Evolutionary conservation across 2,329 filamentous ascomycete species (phyloP), one percentile per base, ranked within the genome.

Genomic region (Sporothrix inflata): DNA sequence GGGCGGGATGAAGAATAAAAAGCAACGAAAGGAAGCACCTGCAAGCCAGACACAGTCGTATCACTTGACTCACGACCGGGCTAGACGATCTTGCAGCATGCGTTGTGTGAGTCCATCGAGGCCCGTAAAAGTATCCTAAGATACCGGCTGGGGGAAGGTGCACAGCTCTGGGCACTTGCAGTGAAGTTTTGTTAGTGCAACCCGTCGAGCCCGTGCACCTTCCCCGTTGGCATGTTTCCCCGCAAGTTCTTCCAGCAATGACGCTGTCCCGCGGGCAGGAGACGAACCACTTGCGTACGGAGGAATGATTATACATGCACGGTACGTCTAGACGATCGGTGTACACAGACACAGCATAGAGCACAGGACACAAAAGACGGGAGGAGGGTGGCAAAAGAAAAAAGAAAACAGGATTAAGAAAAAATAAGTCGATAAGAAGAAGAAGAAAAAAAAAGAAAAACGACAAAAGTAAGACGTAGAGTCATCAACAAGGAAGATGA

Each of bases 41-140:
- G 24, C 42, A 45, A 9, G 42, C 7, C 55, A n/a, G 30, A 53
- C 4, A 16, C 19, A 42, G 40, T 55, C 21, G 67, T 60, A 30
- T 21, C 38, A 47, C 67, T 55, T 30, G 66, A 45, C 65, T n/a
- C 60, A 27, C 60, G 38, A 65, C 60, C 21, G 3, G 47, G 65
- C 38, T 69, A 69, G 67, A 69, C 67, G 67, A 57, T 47, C 51
- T 42, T 30, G 67, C 67, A 69, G 49, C 66, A n/a, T 38, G n/a
- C 21, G 14, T 42, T 27, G 30, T 24, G 16, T 55, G 47, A n/a
- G 5, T 16, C 38, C n/a, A 2, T 30, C 55, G 7, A 34, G 7
- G 24, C 4, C 27, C n/a, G 40, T 14, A 24, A 69, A 65, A 38
- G 19, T 24, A 34, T 38, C n/a, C n/a, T n/a, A n/a, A n/a, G n/a